phyloP scores from a whole-genome alignment of 2,329 filamentous ascomycete species.

The Pseudonectria foliicola region DNA sequence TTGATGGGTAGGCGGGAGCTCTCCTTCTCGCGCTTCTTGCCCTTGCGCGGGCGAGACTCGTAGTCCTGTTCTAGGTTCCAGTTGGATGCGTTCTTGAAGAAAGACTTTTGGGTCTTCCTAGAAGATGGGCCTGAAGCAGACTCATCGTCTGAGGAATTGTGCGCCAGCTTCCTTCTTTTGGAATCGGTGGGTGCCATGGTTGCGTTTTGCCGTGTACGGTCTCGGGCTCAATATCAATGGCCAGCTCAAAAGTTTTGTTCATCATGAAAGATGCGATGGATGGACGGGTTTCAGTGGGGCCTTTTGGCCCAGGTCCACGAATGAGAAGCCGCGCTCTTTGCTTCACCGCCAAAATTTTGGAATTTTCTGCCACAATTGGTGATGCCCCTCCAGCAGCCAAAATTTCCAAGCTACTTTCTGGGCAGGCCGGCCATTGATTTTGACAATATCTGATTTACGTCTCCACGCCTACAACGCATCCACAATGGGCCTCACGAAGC shows the following conservation, averaged over 20 bases:
- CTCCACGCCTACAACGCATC: conserved; percentile 1
- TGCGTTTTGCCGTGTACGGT: not conserved
- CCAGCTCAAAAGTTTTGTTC: conserved; percentile 14
- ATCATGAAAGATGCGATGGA: conserved; percentile 5
- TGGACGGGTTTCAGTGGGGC: conserved; percentile 9
- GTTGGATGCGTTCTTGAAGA: conserved; percentile 66
- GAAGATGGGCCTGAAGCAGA: conserved; percentile 24
- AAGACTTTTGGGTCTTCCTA: conserved; percentile 50
- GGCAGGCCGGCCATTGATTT: conserved; percentile 3
- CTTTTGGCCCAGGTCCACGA: conserved; percentile 5
- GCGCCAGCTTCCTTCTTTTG: conserved; percentile 54
- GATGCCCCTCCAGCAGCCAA: conserved; percentile 12
- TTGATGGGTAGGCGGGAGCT: conserved; percentile 78
- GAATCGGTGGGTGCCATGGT: conserved; percentile 42
- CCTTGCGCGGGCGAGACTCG: conserved; percentile 71
- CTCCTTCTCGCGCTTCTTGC: conserved; percentile 65
- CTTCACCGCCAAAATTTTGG: conserved; percentile 34
- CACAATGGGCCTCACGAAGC: conserved; percentile 29
- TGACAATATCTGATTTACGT: conserved; percentile 1
- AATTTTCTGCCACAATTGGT: conserved; percentile 25
- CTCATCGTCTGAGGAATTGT: conserved; percentile 42
- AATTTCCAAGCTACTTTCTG: conserved; percentile 9
- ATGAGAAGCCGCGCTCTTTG: conserved; percentile 9
- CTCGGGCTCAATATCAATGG: conserved; percentile 2
- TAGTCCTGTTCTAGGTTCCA: conserved; percentile 94